Percentiles rank a stretch among this genome's conserved stretches.
Evolutionary conservation across 169 alveolate genomes (phyloP).

Genomic region (Plasmodium reichenowi): DNA sequence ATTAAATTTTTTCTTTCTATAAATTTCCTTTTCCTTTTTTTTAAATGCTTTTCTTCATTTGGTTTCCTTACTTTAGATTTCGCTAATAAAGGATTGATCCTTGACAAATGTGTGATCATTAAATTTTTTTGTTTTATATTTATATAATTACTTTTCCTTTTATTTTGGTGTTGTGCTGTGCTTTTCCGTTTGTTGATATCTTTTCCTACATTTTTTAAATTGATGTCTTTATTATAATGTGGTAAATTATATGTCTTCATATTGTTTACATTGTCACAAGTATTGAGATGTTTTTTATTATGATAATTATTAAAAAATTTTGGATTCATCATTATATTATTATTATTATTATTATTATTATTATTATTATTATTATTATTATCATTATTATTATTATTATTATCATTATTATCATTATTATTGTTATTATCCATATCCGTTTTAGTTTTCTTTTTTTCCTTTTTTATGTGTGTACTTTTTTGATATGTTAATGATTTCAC

Average conservation of each 20-base stretch:
- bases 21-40: constrained; percentile 50
- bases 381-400: background rate
- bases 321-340: too few relatives aligned
- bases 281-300: too few relatives aligned
- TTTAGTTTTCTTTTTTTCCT: too few relatives aligned
- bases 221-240: background rate
- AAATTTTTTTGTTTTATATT: constrained; percentile 34
- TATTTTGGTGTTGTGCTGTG: background rate
- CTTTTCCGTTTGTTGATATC: background rate
- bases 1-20: constrained; percentile 55
- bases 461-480: background rate
- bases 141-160: constrained; percentile 7
- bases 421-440: background rate
- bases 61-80: constrained; percentile 62
- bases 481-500: constrained; percentile 53
- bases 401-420: background rate
- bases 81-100: constrained; percentile 67
- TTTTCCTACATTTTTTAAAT: background rate
- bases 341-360: background rate
- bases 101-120: constrained; percentile 51
- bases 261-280: too few relatives aligned
- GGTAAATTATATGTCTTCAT: too few relatives aligned
- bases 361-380: background rate
- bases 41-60: constrained; percentile 72
- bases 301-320: too few relatives aligned